Percentiles rank a stretch among this genome's conserved stretches.
These are phyloP conservation scores for Zygotorulaspora danielsina DNA, from an alignment of 805 yeast species.

Conservation along the genomic window DNA sequence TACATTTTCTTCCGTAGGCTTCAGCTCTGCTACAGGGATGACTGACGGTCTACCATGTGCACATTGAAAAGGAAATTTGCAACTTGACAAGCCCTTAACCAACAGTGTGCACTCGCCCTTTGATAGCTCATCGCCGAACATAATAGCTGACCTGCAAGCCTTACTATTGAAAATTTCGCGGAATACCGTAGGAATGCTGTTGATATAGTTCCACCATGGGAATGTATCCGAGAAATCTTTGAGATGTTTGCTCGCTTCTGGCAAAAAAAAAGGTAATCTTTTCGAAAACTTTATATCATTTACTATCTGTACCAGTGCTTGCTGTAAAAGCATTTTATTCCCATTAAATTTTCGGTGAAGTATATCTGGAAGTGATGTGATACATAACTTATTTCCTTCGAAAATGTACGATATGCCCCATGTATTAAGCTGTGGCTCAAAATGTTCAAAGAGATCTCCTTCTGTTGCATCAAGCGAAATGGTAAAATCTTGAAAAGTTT, in stretches of 20 bases:
- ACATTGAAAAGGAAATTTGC: constrained; percentile 67
- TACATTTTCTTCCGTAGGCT: constrained; percentile 1
- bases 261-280: constrained; percentile 18
- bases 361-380: constrained; percentile 46
- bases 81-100: constrained; percentile 41
- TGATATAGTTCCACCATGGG: constrained; percentile 40
- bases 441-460: constrained; percentile 30
- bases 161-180: constrained; percentile 50
- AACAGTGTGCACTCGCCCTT: constrained; percentile 43
- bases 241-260: neutral
- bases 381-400: constrained; percentile 11
- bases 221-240: neutral
- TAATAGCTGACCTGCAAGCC: constrained; percentile 67
- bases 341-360: constrained; percentile 34
- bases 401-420: constrained; percentile 45
- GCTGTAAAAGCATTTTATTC: constrained; percentile 34
- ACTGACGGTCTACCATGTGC: constrained; percentile 84
- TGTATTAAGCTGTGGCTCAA: constrained; percentile 26
- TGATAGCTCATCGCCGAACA: constrained; percentile 59
- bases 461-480: constrained; percentile 33
- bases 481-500: constrained; percentile 14
- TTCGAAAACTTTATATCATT: constrained; percentile 39
- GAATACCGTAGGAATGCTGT: constrained; percentile 48
- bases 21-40: constrained; percentile 45
- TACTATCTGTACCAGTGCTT: constrained; percentile 42